These are phyloP conservation scores for Tephrocybe sp. DNA, from an alignment of 768 basidiomycete genomes.

Conservation along the genomic window DNA sequence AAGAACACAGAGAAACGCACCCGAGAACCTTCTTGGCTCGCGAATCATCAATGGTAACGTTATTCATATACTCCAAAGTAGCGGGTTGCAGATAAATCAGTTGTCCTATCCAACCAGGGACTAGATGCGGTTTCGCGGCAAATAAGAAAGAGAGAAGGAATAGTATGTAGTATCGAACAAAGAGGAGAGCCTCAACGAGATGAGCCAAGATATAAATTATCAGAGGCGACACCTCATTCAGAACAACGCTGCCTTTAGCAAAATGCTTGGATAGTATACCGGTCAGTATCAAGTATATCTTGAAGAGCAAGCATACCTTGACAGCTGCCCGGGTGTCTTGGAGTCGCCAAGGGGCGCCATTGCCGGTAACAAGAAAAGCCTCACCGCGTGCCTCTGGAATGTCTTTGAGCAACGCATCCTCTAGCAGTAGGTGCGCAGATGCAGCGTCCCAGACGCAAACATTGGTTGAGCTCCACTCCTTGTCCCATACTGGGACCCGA, in stretches of 20 bases:
- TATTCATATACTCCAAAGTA: conserved; percentile 28
- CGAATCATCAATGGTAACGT: conserved; percentile 32
- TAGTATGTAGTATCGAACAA: conserved; percentile 26
- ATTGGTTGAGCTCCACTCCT: conserved; percentile 26
- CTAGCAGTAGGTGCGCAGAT: conserved; percentile 31
- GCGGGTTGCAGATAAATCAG: conserved; percentile 31
- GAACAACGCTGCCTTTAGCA: conserved; percentile 25
- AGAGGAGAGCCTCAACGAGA: conserved; percentile 28
- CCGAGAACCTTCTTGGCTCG: conserved; percentile 31
- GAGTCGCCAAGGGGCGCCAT: conserved; percentile 30
- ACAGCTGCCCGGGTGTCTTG: conserved; percentile 27
- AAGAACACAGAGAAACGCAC: conserved; percentile 16
- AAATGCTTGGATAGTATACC: conserved; percentile 23
- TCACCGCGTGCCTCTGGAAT: conserved; percentile 28
- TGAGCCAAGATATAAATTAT: conserved; percentile 30
- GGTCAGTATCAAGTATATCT: background rate
- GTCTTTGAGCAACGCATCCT: conserved; percentile 26
- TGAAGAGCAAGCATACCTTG: conserved; percentile 20
- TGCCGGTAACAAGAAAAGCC: conserved; percentile 33
- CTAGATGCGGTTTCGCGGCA: conserved; percentile 19
- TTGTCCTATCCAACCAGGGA: conserved; percentile 31
- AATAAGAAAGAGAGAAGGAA: conserved; percentile 19
- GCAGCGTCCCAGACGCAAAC: conserved; percentile 37
- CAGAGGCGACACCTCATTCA: conserved; percentile 28
- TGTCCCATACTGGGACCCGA: conserved; percentile 30